These are phyloP conservation scores for Spongiforma sp. DNA, from an alignment of 1,284 basidiomycete genomes.

Conservation along the genomic window DNA sequence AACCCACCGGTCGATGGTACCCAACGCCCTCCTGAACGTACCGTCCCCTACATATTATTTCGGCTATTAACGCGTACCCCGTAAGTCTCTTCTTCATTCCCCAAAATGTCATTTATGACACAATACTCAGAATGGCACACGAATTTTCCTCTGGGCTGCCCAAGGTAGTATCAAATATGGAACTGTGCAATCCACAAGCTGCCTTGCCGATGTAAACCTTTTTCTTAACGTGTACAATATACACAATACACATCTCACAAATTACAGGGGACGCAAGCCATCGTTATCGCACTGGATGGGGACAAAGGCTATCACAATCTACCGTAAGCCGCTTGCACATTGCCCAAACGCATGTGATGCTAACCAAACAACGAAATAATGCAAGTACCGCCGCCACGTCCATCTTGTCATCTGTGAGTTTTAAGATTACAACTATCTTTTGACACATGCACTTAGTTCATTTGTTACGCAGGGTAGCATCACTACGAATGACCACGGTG, in stretches of 20 bases:
- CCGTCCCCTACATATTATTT: slow-evolving; percentile 47
- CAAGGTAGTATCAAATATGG: slow-evolving; percentile 61
- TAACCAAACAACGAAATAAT: too few relatives aligned
- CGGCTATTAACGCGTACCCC: slow-evolving; percentile 68
- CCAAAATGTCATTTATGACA: slow-evolving; percentile 18
- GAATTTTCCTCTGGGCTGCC: slow-evolving; percentile 66
- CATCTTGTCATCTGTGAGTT: too few relatives aligned
- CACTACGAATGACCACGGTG: too few relatives aligned
- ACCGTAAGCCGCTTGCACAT: slow-evolving; percentile 58
- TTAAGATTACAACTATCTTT: too few relatives aligned
- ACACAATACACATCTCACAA: slow-evolving; percentile 13
- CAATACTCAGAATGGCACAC: slow-evolving; percentile 58
- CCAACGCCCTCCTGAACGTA: slow-evolving; percentile 19
- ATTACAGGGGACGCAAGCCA: slow-evolving; percentile 59
- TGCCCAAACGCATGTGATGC: too few relatives aligned
- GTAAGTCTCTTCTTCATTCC: slow-evolving; percentile 41
- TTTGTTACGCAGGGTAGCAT: too few relatives aligned
- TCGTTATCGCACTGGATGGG: slow-evolving; percentile 54
- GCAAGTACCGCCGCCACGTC: too few relatives aligned
- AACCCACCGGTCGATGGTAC: slow-evolving; percentile 22
- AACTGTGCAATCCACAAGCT: slow-evolving; percentile 52
- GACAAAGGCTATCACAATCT: slow-evolving; percentile 48
- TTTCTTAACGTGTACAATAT: slow-evolving; percentile 6
- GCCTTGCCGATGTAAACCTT: slow-evolving; percentile 56
- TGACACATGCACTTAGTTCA: too few relatives aligned